Base-by-base conservation (phyloP, 1,284 basidiomycete genomes). In the Malassezia japonica region DNA sequence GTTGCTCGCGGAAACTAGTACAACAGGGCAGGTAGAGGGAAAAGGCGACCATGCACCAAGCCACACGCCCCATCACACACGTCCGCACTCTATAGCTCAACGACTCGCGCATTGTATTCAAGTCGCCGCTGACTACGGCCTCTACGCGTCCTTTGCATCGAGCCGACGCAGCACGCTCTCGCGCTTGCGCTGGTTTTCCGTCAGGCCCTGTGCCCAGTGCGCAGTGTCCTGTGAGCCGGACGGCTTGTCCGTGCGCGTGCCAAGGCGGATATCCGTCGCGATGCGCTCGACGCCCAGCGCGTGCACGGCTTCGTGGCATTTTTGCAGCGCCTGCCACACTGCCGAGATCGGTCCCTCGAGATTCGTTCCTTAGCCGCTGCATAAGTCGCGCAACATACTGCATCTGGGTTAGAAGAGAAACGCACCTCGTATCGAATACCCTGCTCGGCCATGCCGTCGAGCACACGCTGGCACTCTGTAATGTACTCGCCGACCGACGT, bases 321-420 rank as follows among this genome's bases (percentile, higher is more conserved):
- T 50, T 46, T 68, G 59, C 32, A 72, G 62, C 9, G 68, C 70
- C 16, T 51, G 50, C 43, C 59, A 61, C 12, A 72, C 70, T 6
- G 54, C 40, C 5, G 59, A 53, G 27, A 70, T 70, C 8, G 52
- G 55, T 1, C 70, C 70, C 40, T 72, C 70, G 6, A 72, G 55
- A 39, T 72, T 71, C 25, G 70, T 72, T 20, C 70, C 70, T 37
- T 72, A 72, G 40, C 70, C 70, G 48, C 67, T 68, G 42, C 13
- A 18, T 38, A 15, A 35, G n/a, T 31, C 7, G 21, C 12, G 13
- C 18, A 3, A 25, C 9, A 47, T 35, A 50, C 48, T 55, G 46
- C 13, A 50, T 13, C 47, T 49, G 24, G 15, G 9, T 36, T 16
- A 35, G 20, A 35, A 20, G 20, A 15, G 3, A 24, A 3, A 55